phyloP scores from a whole-genome alignment of 352 stramenopile species.

The Elongisporangium undulatum region DNA sequence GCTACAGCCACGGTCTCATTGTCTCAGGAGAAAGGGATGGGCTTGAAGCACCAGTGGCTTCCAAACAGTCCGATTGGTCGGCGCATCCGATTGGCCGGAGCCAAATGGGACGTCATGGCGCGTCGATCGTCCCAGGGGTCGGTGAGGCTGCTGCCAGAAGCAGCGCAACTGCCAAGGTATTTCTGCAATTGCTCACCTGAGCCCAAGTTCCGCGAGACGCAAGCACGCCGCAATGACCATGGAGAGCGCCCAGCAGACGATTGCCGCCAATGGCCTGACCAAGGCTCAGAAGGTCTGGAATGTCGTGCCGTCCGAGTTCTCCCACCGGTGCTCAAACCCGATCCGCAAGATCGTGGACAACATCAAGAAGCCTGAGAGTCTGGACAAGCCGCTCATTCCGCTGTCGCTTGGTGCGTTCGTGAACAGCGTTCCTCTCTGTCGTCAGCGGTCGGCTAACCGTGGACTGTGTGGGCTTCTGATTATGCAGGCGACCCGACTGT shows the following conservation, averaged over 20 bases:
- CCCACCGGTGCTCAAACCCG: constrained; percentile 81
- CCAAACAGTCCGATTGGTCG: not conserved
- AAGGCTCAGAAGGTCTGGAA: constrained; percentile 60
- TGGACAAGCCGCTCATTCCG: constrained; percentile 90
- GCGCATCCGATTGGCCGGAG: not conserved
- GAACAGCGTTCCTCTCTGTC: not conserved
- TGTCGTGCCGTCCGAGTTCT: constrained; percentile 64
- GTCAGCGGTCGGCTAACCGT: not conserved
- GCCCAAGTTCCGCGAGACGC: constrained; percentile 1
- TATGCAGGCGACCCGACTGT: constrained; percentile 87
- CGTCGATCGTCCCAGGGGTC: not conserved
- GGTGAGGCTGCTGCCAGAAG: not conserved
- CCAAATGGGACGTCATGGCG: constrained; percentile 1
- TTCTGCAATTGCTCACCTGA: constrained; percentile 9
- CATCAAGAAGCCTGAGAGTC: constrained; percentile 87
- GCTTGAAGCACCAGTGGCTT: not conserved
- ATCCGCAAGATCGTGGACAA: constrained; percentile 95
- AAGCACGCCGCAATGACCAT: constrained; percentile 28
- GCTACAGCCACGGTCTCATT: not conserved
- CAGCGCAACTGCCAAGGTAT: not conserved
- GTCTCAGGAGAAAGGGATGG: not conserved
- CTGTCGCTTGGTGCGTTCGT: constrained; percentile 80
- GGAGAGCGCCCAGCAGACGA: constrained; percentile 24
- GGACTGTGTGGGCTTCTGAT: not conserved
- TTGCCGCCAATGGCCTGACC: constrained; percentile 20